These are phyloP conservation scores for Multifurca ochricompacta DNA, from an alignment of 768 basidiomycete genomes.

Conservation along the genomic window DNA sequence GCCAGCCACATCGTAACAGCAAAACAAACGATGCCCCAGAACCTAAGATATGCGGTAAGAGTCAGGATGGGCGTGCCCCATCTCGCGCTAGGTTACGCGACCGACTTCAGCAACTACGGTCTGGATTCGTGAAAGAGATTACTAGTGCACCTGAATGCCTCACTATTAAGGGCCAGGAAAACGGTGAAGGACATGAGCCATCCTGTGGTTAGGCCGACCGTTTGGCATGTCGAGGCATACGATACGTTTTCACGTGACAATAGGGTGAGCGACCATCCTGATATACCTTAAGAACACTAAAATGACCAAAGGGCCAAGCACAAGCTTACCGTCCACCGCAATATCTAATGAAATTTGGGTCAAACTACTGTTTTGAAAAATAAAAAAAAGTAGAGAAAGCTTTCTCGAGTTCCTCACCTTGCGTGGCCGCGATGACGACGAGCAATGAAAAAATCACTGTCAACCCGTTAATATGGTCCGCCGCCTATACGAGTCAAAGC, in stretches of 20 bases:
- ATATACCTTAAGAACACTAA: slow-evolving; percentile 23
- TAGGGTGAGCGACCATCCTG: slow-evolving; percentile 74
- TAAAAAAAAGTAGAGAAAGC: neutral
- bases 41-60: slow-evolving; percentile 72
- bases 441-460: slow-evolving; percentile 85
- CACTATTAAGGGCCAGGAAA: slow-evolving; percentile 93
- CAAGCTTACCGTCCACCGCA: slow-evolving; percentile 81
- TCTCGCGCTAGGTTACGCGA: slow-evolving; percentile 39
- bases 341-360: slow-evolving; percentile 56
- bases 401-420: slow-evolving; percentile 47
- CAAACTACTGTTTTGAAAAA: slow-evolving; percentile 16
- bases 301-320: slow-evolving; percentile 28
- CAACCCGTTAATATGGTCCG: slow-evolving; percentile 65
- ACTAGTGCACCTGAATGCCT: slow-evolving; percentile 65
- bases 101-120: neutral
- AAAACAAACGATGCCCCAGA: slow-evolving; percentile 78
- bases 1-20: slow-evolving; percentile 82
- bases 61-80: slow-evolving; percentile 73
- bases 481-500: slow-evolving; percentile 59
- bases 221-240: slow-evolving; percentile 97
- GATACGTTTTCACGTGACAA: slow-evolving; percentile 91
- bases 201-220: slow-evolving; percentile 91
- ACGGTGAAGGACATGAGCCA: slow-evolving; percentile 96
- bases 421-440: slow-evolving; percentile 95
- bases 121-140: neutral